A percentile compares a stretch with the other conserved stretches of the same genome.
Evolutionary conservation across 148 eudicot species (phyloP).

Genomic region (Camellia granthamiana): DNA sequence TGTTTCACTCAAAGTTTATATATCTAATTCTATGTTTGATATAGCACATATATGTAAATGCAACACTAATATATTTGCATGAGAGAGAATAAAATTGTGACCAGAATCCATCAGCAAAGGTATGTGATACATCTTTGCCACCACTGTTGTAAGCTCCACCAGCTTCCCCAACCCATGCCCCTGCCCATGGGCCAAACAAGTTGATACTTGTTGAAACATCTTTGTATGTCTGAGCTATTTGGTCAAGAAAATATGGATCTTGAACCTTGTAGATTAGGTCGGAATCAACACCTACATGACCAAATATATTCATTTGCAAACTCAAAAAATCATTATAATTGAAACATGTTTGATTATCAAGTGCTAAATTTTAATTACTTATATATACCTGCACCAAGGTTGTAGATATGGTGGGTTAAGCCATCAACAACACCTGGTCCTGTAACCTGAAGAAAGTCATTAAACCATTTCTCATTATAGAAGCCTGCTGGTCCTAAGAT

Average conservation of each 20-base stretch:
- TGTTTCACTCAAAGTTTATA: too few relatives aligned
- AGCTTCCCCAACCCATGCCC: slow-evolving; percentile 57
- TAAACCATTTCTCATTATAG: slow-evolving; percentile 50
- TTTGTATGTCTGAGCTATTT: slow-evolving; percentile 32
- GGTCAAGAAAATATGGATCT: slow-evolving; percentile 38
- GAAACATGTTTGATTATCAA: too few relatives aligned
- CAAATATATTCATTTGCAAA: too few relatives aligned
- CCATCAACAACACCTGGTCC: slow-evolving; percentile 51
- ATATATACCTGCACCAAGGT: slow-evolving; percentile 50
- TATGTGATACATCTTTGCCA: slow-evolving; percentile 43
- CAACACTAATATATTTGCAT: too few relatives aligned
- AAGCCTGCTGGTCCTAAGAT: slow-evolving; percentile 61
- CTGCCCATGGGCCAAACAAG: slow-evolving; percentile 32
- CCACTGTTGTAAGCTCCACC: slow-evolving; percentile 70
- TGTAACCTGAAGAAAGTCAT: slow-evolving; percentile 25
- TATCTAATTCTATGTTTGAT: too few relatives aligned
- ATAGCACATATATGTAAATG: too few relatives aligned
- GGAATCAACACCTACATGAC: slow-evolving; percentile 31
- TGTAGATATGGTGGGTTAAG: slow-evolving; percentile 61
- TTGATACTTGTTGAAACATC: slow-evolving; percentile 19
- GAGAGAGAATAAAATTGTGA: background rate
- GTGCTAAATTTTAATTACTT: too few relatives aligned
- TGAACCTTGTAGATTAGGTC: slow-evolving; percentile 37
- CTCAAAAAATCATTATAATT: too few relatives aligned
- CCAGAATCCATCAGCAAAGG: slow-evolving; percentile 58